Evolutionary conservation across 23 red algal species (phyloP).

Genomic region (Chondrus crispus): DNA sequence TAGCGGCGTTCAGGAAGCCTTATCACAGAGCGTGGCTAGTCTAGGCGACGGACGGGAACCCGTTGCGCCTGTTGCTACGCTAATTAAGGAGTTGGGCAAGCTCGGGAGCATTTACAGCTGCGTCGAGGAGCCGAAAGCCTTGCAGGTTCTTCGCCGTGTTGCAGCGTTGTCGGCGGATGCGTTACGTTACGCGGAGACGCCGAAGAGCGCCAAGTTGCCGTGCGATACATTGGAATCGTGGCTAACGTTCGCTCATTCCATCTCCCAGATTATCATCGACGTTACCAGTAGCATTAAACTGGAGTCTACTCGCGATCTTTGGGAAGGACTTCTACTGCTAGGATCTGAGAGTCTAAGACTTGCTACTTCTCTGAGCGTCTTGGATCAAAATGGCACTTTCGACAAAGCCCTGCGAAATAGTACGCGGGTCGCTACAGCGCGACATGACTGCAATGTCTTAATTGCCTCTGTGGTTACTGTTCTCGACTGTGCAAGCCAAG

Average conservation of each 20-base stretch:
- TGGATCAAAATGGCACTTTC: too few relatives aligned
- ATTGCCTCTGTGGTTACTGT: too few relatives aligned
- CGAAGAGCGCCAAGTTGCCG: not conserved
- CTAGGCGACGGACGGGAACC: not conserved
- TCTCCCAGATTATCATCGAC: constrained; percentile 25
- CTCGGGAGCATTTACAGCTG: constrained; percentile 31
- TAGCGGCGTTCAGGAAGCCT: not conserved
- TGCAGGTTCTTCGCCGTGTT: not conserved
- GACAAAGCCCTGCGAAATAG: too few relatives aligned
- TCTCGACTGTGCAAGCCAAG: too few relatives aligned
- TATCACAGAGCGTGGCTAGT: too few relatives aligned
- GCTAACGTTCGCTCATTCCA: constrained; percentile 27
- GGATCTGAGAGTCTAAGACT: too few relatives aligned
- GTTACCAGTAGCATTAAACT: not conserved
- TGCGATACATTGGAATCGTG: not conserved
- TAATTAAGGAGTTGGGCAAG: not conserved
- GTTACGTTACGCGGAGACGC: not conserved
- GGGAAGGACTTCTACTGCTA: too few relatives aligned
- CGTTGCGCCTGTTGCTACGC: not conserved
- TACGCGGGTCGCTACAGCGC: too few relatives aligned
- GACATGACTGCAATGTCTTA: too few relatives aligned
- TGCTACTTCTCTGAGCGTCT: too few relatives aligned
- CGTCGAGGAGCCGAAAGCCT: not conserved
- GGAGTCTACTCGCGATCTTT: not conserved
- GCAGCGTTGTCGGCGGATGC: not conserved